Base-by-base conservation (phyloP, 2,329 filamentous ascomycete genomes). In the Xylaria sp. region DNA sequence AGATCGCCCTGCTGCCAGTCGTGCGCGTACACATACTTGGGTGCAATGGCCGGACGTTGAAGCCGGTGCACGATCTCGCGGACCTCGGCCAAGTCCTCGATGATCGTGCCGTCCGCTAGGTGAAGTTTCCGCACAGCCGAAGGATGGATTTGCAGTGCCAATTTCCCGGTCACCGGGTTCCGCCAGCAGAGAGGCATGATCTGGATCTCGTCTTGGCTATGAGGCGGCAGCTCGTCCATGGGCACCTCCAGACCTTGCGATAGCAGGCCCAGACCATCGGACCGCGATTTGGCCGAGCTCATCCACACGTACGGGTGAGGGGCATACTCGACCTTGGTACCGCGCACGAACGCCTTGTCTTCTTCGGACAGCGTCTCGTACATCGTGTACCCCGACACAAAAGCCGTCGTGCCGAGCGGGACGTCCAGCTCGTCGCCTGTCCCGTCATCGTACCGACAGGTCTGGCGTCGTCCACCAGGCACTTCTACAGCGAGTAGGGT, bases 261-360 rank as follows among this genome's bases (percentile, higher is more conserved):
- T 30, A 91, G 81, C 65, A 94, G 80, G n/a, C 92, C 92, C 0
- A 94, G 85, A 0, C 92, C 92, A 59, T 89, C 87, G 7, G 90
- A 82, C 18, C 87, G 87, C 45, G 90, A 90, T 73, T 87, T 88
- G 53, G 91, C 90, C 28, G 83, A 78, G 66, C 85, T 89, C 90
- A 94, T 94, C 92, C 92, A 95, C 69, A 94, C 88, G 78, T 94
- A 94, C 5, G 92, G 92, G 73, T 94, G 92, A 2, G 92, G 85
- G 0, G 91, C 91, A 76, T 94, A 94, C 79, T 94, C 91, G 53
- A 93, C 86, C 66, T 84, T 87, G 23, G 90, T 90, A 5, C 83
- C 87, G 59, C 89, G 85, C 1, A 85, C 91, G 72, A 94, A 92
- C 52, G 85, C 84, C 77, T 92, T 87, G 74, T 93, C 90, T 50